Percentiles rank a stretch among this genome's conserved stretches.
These are phyloP conservation scores for Calocera viscosa DNA, from an alignment of 768 basidiomycete genomes.

Conservation along the genomic window DNA sequence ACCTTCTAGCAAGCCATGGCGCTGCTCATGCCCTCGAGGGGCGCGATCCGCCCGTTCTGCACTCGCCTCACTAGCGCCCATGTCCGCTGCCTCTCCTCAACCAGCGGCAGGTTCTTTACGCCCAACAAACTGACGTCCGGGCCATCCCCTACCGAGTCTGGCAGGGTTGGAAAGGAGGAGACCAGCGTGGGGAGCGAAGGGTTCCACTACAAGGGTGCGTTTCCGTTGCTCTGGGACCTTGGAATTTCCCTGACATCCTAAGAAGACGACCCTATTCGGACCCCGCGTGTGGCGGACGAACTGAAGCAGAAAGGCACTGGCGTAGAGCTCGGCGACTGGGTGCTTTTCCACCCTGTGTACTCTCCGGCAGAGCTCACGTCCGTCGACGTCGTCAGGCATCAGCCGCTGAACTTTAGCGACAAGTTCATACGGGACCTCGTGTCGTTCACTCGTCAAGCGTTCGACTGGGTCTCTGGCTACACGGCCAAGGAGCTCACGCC, in stretches of 20 bases:
- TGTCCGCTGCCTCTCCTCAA: background rate
- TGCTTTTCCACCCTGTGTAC: slow-evolving; percentile 88
- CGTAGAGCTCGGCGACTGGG: slow-evolving; percentile 41
- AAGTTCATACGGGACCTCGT: slow-evolving; percentile 44
- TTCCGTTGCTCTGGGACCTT: background rate
- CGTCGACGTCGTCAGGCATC: slow-evolving; percentile 48
- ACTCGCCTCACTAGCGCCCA: background rate
- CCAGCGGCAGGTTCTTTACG: background rate
- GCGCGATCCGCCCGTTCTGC: background rate
- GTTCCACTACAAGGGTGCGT: slow-evolving; percentile 25
- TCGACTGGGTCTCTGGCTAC: slow-evolving; percentile 80
- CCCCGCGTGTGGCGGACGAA: slow-evolving; percentile 13
- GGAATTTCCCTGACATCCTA: slow-evolving; percentile 5
- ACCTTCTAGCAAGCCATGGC: background rate
- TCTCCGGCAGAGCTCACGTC: slow-evolving; percentile 50
- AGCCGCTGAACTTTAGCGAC: slow-evolving; percentile 56
- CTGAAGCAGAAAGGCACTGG: slow-evolving; percentile 19
- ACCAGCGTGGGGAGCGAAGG: slow-evolving; percentile 20
- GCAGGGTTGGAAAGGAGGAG: background rate
- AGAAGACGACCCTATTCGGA: slow-evolving; percentile 15
- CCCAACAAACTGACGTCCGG: background rate
- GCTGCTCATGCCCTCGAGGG: background rate
- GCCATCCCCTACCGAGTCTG: background rate
- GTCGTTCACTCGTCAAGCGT: slow-evolving; percentile 29
- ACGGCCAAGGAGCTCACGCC: slow-evolving; percentile 57